A percentile compares a stretch with the other conserved stretches of the same genome.
These are phyloP conservation scores for Letharia columbiana DNA, from an alignment of 495 filamentous ascomycete species.

Conservation along the genomic window DNA sequence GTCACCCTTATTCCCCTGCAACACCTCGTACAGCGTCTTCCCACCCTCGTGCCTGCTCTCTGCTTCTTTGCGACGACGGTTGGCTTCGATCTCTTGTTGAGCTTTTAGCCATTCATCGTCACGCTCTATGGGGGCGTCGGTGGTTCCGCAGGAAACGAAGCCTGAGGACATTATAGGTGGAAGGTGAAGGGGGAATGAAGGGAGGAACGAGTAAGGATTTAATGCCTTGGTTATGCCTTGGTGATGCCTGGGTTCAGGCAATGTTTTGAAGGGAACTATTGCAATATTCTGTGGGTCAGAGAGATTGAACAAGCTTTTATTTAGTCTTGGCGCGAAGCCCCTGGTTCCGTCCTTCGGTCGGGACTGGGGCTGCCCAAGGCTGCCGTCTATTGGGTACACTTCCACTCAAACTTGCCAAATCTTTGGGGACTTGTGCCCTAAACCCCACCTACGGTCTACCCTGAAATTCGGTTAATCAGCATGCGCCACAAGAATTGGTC, in stretches of 20 bases:
- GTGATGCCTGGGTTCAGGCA: conserved; percentile 13
- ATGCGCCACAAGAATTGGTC: no score
- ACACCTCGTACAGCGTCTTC: conserved; percentile 72
- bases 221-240: conserved; percentile 24
- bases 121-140: conserved; percentile 51
- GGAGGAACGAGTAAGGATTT: neutral
- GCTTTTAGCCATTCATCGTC: conserved; percentile 70
- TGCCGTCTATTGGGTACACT: no score
- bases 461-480: no score
- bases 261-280: no score
- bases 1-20: conserved; percentile 92
- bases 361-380: no score
- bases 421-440: no score
- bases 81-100: conserved; percentile 67
- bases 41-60: conserved; percentile 49
- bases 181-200: neutral
- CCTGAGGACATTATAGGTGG: conserved; percentile 61
- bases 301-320: no score
- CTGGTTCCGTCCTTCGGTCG: no score
- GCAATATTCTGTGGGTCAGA: no score
- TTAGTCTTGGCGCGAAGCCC: no score
- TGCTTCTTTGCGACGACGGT: conserved; percentile 51
- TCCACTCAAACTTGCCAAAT: no score
- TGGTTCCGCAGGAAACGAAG: conserved; percentile 81
- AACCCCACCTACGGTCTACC: no score